A percentile compares a stretch with the other conserved stretches of the same genome.
phyloP scores from a whole-genome alignment of 352 stramenopile species.

The Phytophthora pseudosyringae region DNA sequence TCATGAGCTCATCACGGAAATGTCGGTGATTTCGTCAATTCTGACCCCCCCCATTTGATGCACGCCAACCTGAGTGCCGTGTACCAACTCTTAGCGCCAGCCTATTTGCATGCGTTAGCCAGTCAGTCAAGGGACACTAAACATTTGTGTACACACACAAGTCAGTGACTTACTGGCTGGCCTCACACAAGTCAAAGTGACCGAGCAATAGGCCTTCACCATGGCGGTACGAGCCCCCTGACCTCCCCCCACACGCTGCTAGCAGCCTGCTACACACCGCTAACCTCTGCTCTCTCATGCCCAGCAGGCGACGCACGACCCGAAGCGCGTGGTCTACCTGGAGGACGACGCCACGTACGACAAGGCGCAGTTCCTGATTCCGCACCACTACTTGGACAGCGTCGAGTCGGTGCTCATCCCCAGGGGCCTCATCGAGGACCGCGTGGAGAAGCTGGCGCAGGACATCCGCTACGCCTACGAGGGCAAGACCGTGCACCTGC shows the following conservation, averaged over 20 bases:
- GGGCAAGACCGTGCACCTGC: conserved; percentile 89
- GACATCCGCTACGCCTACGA: conserved; percentile 92
- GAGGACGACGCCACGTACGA: conserved; percentile 63
- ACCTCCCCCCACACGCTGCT: not conserved
- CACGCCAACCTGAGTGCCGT: not conserved
- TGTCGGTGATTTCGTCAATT: too few species aligned
- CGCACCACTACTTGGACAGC: conserved; percentile 81
- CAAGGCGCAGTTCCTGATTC: conserved; percentile 84
- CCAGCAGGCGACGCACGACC: conserved; percentile 13
- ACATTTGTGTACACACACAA: not conserved
- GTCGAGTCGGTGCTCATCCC: conserved; percentile 91
- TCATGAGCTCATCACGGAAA: too few species aligned
- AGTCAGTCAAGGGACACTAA: too few species aligned
- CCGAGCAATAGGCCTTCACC: not conserved
- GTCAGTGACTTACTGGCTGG: too few species aligned
- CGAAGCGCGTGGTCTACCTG: conserved; percentile 62
- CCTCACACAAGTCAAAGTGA: too few species aligned
- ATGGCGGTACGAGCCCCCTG: conserved; percentile 10
- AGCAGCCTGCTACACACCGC: not conserved
- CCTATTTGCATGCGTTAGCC: too few species aligned
- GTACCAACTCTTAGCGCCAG: too few species aligned
- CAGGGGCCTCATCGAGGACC: conserved; percentile 90
- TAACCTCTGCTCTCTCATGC: not conserved
- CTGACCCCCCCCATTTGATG: too few species aligned
- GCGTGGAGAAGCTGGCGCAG: conserved; percentile 92